Evolutionary conservation across 2,329 filamentous ascomycete species (phyloP).

Genomic region (Pseudogymnoascus sp.): DNA sequence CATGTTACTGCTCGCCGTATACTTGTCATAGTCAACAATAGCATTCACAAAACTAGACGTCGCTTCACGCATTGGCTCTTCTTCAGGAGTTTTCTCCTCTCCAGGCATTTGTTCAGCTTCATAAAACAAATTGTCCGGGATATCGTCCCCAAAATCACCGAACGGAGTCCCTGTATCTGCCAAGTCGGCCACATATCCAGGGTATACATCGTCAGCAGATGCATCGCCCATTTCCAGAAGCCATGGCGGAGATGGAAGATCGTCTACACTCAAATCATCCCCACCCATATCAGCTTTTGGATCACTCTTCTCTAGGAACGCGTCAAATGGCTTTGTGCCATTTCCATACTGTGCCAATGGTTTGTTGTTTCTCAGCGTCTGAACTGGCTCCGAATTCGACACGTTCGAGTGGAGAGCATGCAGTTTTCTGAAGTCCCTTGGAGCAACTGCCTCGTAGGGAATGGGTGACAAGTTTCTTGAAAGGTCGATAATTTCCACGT

Average conservation of each 20-base stretch:
- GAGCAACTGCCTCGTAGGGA: conserved; percentile 17
- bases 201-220: conserved; percentile 4
- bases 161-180: conserved; percentile 11
- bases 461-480: conserved; percentile 14
- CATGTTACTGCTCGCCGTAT: conserved; percentile 4
- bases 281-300: conserved; percentile 5
- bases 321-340: conserved; percentile 17
- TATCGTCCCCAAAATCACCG: conserved; percentile 19
- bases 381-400: conserved; percentile 18
- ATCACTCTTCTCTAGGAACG: conserved; percentile 15
- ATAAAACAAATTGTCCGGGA: conserved; percentile 21
- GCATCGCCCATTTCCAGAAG: conserved; percentile 18
- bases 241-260: conserved; percentile 31
- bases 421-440: conserved; percentile 23
- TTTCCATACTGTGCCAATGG: conserved; percentile 20
- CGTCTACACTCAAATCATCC: conserved; percentile 27
- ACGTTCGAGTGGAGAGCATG: conserved; percentile 25
- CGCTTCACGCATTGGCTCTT: conserved; percentile 10
- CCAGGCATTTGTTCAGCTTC: background rate
- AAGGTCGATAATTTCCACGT: conserved; percentile 25
- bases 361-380: conserved; percentile 20
- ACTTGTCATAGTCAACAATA: conserved; percentile 21
- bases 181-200: conserved; percentile 4
- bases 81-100: conserved; percentile 10
- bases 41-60: conserved; percentile 20